Evolutionary conservation across 495 filamentous ascomycete species (phyloP).

Genomic region (Hyaloscypha variabilis): DNA sequence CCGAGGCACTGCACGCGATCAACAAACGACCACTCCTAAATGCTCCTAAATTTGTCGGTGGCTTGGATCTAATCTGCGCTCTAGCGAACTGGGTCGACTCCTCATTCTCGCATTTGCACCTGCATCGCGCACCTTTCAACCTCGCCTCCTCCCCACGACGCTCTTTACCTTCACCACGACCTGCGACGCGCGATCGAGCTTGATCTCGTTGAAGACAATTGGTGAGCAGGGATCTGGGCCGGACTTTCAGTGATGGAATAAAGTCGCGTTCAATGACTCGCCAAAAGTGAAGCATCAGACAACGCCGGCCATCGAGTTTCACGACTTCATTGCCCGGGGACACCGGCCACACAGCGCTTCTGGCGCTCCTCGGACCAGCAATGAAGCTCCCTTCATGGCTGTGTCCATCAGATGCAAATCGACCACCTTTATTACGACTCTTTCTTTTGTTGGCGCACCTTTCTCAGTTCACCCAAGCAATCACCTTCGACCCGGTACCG

Average conservation of each 20-base stretch:
- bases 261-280: constrained; percentile 17
- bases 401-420: constrained; percentile 23
- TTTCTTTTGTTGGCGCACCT: constrained; percentile 23
- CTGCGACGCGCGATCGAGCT: background rate
- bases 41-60: constrained; percentile 8
- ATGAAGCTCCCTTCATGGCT: constrained; percentile 33
- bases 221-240: background rate
- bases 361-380: constrained; percentile 23
- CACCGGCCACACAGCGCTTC: background rate
- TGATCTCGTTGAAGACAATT: background rate
- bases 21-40: constrained; percentile 6
- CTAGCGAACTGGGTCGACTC: background rate
- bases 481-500: constrained; percentile 72
- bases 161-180: background rate
- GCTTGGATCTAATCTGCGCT: constrained; percentile 10
- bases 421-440: constrained; percentile 16
- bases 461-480: constrained; percentile 53
- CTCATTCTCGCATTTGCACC: background rate
- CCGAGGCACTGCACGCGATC: background rate
- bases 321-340: constrained; percentile 4
- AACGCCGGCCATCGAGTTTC: constrained; percentile 20
- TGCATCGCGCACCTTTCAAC: background rate
- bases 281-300: constrained; percentile 10
- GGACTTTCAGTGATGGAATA: constrained; percentile 25
- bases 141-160: background rate